Base-by-base conservation (phyloP, 2,329 filamentous ascomycete genomes). In the Talaromyces verruculosus region DNA sequence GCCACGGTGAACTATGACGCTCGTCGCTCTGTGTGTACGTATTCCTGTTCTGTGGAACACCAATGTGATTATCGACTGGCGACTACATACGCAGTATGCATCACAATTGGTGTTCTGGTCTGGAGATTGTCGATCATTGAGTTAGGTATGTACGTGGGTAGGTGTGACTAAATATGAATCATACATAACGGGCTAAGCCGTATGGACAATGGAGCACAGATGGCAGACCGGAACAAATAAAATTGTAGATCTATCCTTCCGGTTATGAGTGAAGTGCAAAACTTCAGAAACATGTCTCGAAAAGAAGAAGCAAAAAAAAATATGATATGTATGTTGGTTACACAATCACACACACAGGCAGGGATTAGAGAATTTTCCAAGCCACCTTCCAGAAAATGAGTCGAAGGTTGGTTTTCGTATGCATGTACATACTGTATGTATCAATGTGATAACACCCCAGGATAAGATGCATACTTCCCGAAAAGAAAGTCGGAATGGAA, bases 351-450 rank as follows among this genome's bases (percentile, higher is more conserved):
- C 51, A 37, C 47, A 25, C 35, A 43, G 17, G 45, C 45, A 62
- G 35, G 61, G 61, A 43, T 55, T 33, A 55, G 25, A 55, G 35
- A 55, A 55, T 57, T 37, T 25, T 57, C 53, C 53, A 39, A 15
- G 13, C 53, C 30, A 39, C 33, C 53, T 63, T 63, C 47, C 55
- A 63, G 61, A 63, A 63, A 41, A 41, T 57, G 30, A 57, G 33
- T 57, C 33, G 33, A 57, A 57, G 22, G 22, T 22, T 22, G 7
- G 28, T 55, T 33, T n/a, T 37, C 49, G 55, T 41, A n/a, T 58
- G 55, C 35, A 33, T 35, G 22, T 13, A 51, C 10, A 5, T 28
- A 22, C 22, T 22, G 22, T 22, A 35, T 35, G 22, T 59, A 45
- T 57, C 53, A 37, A 30, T 35, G 51, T 55, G 51, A 55, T 55